Evolutionary conservation across 768 basidiomycete genomes (phyloP).

Genomic region (Hygrocybe punicea): DNA sequence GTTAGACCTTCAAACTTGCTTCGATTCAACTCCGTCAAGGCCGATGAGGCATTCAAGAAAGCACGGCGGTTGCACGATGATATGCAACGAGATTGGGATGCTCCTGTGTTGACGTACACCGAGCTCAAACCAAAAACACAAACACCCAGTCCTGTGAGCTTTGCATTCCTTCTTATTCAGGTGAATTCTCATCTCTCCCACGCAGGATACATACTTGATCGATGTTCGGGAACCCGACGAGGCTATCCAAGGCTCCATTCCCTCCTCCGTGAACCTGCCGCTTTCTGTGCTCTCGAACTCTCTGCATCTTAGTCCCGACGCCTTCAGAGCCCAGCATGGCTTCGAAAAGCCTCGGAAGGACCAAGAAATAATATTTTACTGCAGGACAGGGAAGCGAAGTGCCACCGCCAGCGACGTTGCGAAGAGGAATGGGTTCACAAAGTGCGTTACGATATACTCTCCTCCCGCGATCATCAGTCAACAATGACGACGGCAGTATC

Average conservation of each 20-base stretch:
- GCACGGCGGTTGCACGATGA: conserved; percentile 38
- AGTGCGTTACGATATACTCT: conserved; percentile 46
- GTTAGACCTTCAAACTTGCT: background rate
- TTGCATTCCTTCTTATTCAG: background rate
- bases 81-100: conserved; percentile 71
- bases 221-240: conserved; percentile 95
- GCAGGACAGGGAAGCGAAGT: conserved; percentile 83
- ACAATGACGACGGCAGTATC: conserved; percentile 35
- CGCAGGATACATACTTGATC: conserved; percentile 66
- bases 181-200: background rate
- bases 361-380: conserved; percentile 86
- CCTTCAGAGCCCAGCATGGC: conserved; percentile 62
- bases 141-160: conserved; percentile 63
- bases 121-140: conserved; percentile 76
- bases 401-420: conserved; percentile 79
- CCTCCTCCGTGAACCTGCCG: conserved; percentile 87
- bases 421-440: conserved; percentile 73
- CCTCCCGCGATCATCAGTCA: background rate
- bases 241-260: conserved; percentile 87
- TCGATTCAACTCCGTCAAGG: conserved; percentile 37
- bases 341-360: conserved; percentile 68
- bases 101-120: conserved; percentile 69
- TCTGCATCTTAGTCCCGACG: conserved; percentile 51
- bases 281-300: conserved; percentile 71
- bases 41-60: conserved; percentile 25